phyloP scores from a whole-genome alignment of 2,329 filamentous ascomycete species.

The Colletotrichum horii region DNA sequence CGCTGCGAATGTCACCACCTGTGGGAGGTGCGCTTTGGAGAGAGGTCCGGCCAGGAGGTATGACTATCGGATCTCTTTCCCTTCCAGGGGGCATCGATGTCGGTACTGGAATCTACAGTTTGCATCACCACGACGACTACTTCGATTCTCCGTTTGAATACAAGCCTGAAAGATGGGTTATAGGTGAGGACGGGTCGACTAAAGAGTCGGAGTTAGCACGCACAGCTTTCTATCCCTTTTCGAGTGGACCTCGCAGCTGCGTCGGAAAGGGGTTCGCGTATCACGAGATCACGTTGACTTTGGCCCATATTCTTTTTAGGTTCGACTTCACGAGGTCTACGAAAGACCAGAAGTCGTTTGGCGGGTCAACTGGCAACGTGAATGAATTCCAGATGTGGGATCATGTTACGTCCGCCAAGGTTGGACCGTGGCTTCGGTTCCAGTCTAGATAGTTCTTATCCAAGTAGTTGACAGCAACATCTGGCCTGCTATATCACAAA shows the following conservation, averaged over 20 bases:
- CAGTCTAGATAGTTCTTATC: background rate
- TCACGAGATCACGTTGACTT: background rate
- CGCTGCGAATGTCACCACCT: conserved; percentile 25
- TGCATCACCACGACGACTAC: conserved; percentile 19
- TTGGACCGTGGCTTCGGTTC: conserved; percentile 4
- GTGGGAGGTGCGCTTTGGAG: conserved; percentile 18
- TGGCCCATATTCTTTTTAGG: conserved; percentile 1
- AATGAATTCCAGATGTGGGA: conserved; percentile 10
- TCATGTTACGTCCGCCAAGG: conserved; percentile 5
- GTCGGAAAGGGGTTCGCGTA: conserved; percentile 4
- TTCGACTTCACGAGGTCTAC: background rate
- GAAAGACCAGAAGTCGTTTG: background rate
- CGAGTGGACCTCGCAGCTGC: conserved; percentile 2
- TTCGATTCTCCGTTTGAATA: conserved; percentile 1
- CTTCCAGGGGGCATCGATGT: conserved; percentile 22
- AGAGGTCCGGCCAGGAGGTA: conserved; percentile 6
- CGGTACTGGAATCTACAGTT: conserved; percentile 22
- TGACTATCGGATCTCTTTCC: conserved; percentile 19
- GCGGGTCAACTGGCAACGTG: conserved; percentile 7
- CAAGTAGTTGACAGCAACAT: background rate
- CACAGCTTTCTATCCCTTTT: conserved; percentile 29
- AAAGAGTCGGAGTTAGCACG: conserved; percentile 62
- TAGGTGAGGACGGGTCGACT: conserved; percentile 42
- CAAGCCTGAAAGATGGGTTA: conserved; percentile 3
- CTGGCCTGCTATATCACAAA: background rate